Conservation (phyloP, 1,284 basidiomycete genomes). For the Ustilago xerochloae region DNA sequence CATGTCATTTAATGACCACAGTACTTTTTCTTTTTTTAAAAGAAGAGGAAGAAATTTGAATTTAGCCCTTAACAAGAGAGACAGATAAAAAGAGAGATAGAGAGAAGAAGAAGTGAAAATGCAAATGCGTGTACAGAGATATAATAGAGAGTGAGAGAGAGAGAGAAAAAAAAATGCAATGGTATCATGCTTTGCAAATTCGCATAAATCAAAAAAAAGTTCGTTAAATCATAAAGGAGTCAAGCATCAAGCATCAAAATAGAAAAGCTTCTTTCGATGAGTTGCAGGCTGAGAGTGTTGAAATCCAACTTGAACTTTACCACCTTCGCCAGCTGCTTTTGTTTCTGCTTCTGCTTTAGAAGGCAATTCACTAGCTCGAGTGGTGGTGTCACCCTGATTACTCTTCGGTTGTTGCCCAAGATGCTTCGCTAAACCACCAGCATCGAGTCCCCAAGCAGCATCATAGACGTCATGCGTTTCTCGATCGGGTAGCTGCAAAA, state of each 20-base stretch:
- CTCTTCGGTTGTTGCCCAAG: constrained; percentile 3
- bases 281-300: background rate
- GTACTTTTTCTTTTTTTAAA: too few species aligned
- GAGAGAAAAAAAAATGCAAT: background rate
- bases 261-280: constrained; percentile 57
- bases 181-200: too few species aligned
- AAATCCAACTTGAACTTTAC: background rate
- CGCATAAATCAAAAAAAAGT: background rate
- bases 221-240: background rate
- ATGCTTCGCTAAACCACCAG: constrained; percentile 38
- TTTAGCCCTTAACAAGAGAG: too few species aligned
- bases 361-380: background rate
- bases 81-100: too few species aligned
- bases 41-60: too few species aligned
- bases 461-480: constrained; percentile 63
- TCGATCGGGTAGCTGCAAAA: constrained; percentile 52
- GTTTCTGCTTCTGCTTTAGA: background rate
- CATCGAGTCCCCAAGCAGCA: constrained; percentile 46
- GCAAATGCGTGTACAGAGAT: background rate
- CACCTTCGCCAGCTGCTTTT: background rate
- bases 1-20: too few species aligned
- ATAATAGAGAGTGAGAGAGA: background rate
- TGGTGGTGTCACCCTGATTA: background rate
- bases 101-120: too few species aligned
- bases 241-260: constrained; percentile 50